phyloP scores from a whole-genome alignment of 1,139 yeast species.

The Nakaseomyces nivariensis region DNA sequence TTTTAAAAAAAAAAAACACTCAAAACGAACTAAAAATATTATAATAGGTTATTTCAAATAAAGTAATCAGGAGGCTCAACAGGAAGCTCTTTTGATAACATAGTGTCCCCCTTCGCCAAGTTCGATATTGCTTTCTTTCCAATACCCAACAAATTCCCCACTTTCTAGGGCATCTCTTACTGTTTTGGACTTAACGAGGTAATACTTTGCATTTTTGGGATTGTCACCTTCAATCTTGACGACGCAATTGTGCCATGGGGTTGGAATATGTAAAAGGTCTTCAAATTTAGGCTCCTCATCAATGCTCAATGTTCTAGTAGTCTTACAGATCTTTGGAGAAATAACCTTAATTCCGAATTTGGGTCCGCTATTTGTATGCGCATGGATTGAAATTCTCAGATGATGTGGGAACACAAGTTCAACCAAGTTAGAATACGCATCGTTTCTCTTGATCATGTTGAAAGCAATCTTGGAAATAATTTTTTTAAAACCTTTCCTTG shows the following conservation, averaged over 20 bases:
- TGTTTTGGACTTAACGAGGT: conserved; percentile 30
- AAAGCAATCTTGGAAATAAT: conserved; percentile 45
- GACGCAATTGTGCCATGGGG: conserved; percentile 58
- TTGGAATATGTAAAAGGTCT: conserved; percentile 51
- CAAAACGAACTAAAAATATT: too few relatives aligned
- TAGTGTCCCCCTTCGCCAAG: conserved; percentile 30
- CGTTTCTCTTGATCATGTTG: conserved; percentile 56
- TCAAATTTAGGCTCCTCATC: conserved; percentile 33
- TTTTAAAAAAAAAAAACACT: too few relatives aligned
- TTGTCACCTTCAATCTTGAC: conserved; percentile 33
- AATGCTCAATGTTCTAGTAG: conserved; percentile 31
- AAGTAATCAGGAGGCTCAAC: too few relatives aligned
- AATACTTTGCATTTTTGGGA: conserved; percentile 22
- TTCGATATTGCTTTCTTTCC: conserved; percentile 25
- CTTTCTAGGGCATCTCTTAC: conserved; percentile 30
- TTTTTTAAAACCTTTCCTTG: conserved; percentile 43
- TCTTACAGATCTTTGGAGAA: conserved; percentile 36
- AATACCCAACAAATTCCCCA: conserved; percentile 28
- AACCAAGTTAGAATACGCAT: conserved; percentile 54
- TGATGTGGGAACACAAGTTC: conserved; percentile 52
- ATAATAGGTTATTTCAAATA: too few relatives aligned
- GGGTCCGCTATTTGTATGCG: conserved; percentile 49
- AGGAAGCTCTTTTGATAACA: conserved; percentile 8
- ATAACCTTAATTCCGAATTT: conserved; percentile 47
- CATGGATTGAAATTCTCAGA: conserved; percentile 50